Percentiles rank a stretch among this genome's conserved stretches.
Evolutionary conservation across 83 land plant genomes (phyloP).

Genomic region (Thuja plicata): DNA sequence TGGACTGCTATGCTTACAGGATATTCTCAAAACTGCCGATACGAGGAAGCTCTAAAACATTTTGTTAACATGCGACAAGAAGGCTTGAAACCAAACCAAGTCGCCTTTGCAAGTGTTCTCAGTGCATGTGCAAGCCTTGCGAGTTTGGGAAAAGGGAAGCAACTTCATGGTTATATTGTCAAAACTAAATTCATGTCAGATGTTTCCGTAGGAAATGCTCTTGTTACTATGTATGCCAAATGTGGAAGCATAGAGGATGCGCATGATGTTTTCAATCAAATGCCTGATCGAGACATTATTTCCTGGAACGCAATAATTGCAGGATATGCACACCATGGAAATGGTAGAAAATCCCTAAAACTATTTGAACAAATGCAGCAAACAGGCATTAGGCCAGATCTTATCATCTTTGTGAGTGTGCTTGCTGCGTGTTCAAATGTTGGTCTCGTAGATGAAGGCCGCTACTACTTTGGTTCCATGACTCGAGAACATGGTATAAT

Average conservation of each 20-base stretch:
- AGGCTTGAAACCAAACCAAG: slow-evolving; percentile 42
- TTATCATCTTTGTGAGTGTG: slow-evolving; percentile 47
- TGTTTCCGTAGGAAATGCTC: slow-evolving; percentile 54
- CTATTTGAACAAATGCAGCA: slow-evolving; percentile 42
- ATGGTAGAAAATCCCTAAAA: slow-evolving; percentile 37
- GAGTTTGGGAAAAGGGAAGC: slow-evolving; percentile 29
- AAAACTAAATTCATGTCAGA: slow-evolving; percentile 29
- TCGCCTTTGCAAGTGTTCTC: slow-evolving; percentile 50
- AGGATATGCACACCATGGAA: slow-evolving; percentile 53
- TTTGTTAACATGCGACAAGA: slow-evolving; percentile 30
- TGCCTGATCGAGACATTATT: slow-evolving; percentile 35
- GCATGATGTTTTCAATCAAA: slow-evolving; percentile 40
- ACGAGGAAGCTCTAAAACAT: slow-evolving; percentile 37
- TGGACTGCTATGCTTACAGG: slow-evolving; percentile 78
- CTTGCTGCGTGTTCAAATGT: slow-evolving; percentile 52
- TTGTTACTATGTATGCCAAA: slow-evolving; percentile 77
- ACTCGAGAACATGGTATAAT: slow-evolving; percentile 24
- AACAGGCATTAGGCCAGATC: slow-evolving; percentile 44
- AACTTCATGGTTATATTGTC: slow-evolving; percentile 42
- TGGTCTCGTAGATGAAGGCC: slow-evolving; percentile 48
- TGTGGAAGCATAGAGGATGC: slow-evolving; percentile 60
- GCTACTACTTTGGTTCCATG: slow-evolving; percentile 41
- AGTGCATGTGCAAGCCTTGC: slow-evolving; percentile 55
- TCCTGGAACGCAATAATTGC: slow-evolving; percentile 76
- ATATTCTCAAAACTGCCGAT: slow-evolving; percentile 45